phyloP scores from a whole-genome alignment of 768 basidiomycete genomes.

The Dioszegia crocea region DNA sequence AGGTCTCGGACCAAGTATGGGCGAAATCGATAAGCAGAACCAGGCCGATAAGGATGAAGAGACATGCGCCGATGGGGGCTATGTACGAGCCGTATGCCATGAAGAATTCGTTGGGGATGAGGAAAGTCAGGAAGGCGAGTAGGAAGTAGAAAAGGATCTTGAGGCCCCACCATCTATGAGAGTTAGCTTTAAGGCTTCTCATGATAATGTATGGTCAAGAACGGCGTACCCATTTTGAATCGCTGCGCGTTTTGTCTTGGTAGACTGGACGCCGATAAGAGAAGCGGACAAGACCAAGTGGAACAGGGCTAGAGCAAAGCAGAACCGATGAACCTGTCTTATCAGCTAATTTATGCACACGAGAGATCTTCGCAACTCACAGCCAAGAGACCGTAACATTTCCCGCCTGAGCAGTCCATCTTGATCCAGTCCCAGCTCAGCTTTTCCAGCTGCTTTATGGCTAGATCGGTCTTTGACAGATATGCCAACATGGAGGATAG shows the following conservation, averaged over 20 bases:
- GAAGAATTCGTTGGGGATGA: constrained; percentile 96
- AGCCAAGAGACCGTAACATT: constrained; percentile 93
- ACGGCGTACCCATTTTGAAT: constrained; percentile 86
- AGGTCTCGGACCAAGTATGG: constrained; percentile 96
- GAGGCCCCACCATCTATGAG: constrained; percentile 91
- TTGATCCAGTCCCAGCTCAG: constrained; percentile 96
- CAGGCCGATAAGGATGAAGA: constrained; percentile 95
- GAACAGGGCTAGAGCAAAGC: constrained; percentile 86
- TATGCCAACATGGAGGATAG: constrained; percentile 94
- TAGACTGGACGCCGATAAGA: constrained; percentile 82
- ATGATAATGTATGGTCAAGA: neutral
- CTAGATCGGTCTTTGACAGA: constrained; percentile 87
- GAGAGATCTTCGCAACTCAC: constrained; percentile 55
- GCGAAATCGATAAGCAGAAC: constrained; percentile 98
- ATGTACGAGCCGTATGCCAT: constrained; percentile 95
- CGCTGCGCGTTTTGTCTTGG: constrained; percentile 84
- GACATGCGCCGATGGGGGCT: constrained; percentile 80
- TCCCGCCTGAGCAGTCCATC: constrained; percentile 89
- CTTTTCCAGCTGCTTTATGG: constrained; percentile 80
- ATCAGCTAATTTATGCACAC: neutral
- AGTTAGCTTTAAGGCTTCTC: neutral
- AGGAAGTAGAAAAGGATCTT: constrained; percentile 86
- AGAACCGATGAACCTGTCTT: constrained; percentile 74
- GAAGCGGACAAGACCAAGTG: constrained; percentile 74
- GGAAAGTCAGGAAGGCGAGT: constrained; percentile 75